Percentiles rank a stretch among this genome's conserved stretches.
These are phyloP conservation scores for Verticillium nonalfalfae DNA, from an alignment of 2,329 filamentous ascomycete species.

Conservation along the genomic window DNA sequence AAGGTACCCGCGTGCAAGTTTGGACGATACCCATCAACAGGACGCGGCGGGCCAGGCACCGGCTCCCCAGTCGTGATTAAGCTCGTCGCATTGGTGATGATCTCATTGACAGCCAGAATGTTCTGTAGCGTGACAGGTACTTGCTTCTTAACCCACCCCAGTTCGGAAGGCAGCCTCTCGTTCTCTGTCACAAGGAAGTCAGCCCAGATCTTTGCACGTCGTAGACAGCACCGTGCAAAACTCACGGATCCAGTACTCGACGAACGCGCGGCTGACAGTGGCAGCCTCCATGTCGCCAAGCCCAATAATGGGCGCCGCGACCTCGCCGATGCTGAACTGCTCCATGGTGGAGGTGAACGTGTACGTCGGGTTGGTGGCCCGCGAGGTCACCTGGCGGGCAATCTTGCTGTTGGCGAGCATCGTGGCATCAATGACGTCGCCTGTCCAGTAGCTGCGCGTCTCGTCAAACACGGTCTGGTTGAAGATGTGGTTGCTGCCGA, in stretches of 20 bases:
- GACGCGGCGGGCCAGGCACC: neutral
- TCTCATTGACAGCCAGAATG: constrained; percentile 3
- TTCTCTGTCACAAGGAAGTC: neutral
- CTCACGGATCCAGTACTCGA: constrained; percentile 41
- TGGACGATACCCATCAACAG: neutral
- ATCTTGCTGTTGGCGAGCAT: constrained; percentile 39
- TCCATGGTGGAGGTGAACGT: constrained; percentile 33
- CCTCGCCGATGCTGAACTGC: constrained; percentile 42
- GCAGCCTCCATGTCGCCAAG: constrained; percentile 35
- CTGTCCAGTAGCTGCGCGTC: constrained; percentile 38
- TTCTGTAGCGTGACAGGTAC: neutral
- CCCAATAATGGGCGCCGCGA: constrained; percentile 40
- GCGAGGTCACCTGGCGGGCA: constrained; percentile 34
- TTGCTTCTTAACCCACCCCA: constrained; percentile 5
- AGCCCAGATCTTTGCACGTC: neutral
- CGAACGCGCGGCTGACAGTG: constrained; percentile 29
- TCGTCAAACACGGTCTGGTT: constrained; percentile 44
- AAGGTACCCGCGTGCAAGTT: neutral
- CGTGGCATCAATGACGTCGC: constrained; percentile 26
- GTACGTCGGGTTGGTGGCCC: constrained; percentile 40
- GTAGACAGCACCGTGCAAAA: neutral
- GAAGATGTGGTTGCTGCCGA: constrained; percentile 45
- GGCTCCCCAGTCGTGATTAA: constrained; percentile 2
- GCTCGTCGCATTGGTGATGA: constrained; percentile 2
- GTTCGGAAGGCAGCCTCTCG: constrained; percentile 6